Conservation (phyloP, 2,329 filamentous ascomycete genomes). For the Fusarium pininemorale region DNA sequence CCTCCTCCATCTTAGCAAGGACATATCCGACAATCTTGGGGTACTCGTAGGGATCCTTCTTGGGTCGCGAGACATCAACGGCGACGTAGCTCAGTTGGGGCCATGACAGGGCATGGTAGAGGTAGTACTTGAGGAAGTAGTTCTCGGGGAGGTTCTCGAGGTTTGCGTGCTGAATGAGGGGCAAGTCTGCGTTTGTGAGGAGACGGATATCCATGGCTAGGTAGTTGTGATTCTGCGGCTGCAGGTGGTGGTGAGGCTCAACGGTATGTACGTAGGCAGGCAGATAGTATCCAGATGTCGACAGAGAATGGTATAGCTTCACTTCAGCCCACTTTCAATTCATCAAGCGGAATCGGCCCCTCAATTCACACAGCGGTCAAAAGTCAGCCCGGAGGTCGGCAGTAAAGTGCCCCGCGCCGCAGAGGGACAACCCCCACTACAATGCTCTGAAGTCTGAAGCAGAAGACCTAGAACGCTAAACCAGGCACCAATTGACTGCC, state of each 20-base stretch:
- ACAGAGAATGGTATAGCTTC: slow-evolving; percentile 21
- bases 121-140: slow-evolving; percentile 99
- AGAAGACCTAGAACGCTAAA: slow-evolving; percentile 4
- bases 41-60: slow-evolving; percentile 82
- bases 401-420: slow-evolving; percentile 14
- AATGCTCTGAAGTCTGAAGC: slow-evolving; percentile 3
- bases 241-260: slow-evolving; percentile 9
- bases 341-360: slow-evolving; percentile 20
- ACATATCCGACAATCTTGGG: slow-evolving; percentile 99
- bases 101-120: slow-evolving; percentile 98
- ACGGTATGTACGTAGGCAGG: neutral
- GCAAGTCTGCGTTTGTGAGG: slow-evolving; percentile 83
- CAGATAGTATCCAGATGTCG: neutral
- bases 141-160: slow-evolving; percentile 99
- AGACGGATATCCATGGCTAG: slow-evolving; percentile 87
- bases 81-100: slow-evolving; percentile 97
- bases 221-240: slow-evolving; percentile 34
- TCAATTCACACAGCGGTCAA: slow-evolving; percentile 13
- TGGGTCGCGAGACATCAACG: slow-evolving; percentile 85
- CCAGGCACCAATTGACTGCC: slow-evolving; percentile 14
- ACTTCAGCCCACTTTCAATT: slow-evolving; percentile 22
- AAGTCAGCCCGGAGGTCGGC: slow-evolving; percentile 15
- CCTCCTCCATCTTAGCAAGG: slow-evolving; percentile 99
- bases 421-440: slow-evolving; percentile 4
- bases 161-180: slow-evolving; percentile 96